phyloP scores from a whole-genome alignment of 1,139 yeast species.

The Nadsonia starkeyi-henricii region DNA sequence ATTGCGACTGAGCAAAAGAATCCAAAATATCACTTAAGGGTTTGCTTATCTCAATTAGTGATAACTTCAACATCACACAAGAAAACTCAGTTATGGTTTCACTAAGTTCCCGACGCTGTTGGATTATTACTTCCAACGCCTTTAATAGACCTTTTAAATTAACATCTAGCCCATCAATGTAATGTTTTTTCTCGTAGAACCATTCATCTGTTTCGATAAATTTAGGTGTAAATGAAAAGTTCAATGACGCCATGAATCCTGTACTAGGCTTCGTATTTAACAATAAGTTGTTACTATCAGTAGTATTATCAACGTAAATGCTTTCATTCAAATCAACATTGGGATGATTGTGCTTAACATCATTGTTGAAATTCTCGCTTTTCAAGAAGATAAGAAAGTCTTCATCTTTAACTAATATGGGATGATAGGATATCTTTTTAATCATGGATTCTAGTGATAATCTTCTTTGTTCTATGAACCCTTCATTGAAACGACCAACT shows the following conservation, averaged over 20 bases:
- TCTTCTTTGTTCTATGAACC: constrained; percentile 76
- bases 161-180: constrained; percentile 57
- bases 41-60: constrained; percentile 63
- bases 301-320: constrained; percentile 1
- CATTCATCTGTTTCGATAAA: constrained; percentile 61
- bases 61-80: constrained; percentile 38
- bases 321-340: constrained; percentile 20
- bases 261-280: not conserved
- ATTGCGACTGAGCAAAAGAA: constrained; percentile 62
- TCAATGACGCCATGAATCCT: constrained; percentile 6
- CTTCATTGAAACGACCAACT: constrained; percentile 77
- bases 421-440: constrained; percentile 44
- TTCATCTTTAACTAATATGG: constrained; percentile 47
- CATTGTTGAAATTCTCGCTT: constrained; percentile 52
- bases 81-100: constrained; percentile 53
- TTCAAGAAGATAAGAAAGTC: constrained; percentile 72
- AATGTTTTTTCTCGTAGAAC: constrained; percentile 54
- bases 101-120: constrained; percentile 64
- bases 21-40: constrained; percentile 44
- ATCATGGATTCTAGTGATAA: constrained; percentile 84
- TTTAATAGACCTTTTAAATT: constrained; percentile 58
- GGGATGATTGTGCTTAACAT: constrained; percentile 24
- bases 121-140: constrained; percentile 60
- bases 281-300: not conserved
- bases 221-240: constrained; percentile 4